phyloP scores from a whole-genome alignment of 148 eudicot genomes.

The Simmondsia chinensis region DNA sequence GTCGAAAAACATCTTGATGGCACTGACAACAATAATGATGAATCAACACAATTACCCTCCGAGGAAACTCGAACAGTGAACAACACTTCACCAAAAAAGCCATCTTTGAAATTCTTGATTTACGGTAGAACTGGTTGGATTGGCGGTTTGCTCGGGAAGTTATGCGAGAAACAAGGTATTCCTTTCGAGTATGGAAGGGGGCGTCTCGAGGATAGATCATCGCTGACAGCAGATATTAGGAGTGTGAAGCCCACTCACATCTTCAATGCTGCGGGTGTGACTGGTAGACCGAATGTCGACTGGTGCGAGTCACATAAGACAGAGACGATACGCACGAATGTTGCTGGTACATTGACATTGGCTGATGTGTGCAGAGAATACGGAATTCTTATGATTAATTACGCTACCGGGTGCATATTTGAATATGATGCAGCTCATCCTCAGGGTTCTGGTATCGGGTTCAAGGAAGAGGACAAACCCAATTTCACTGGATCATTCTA shows the following conservation, averaged over 20 bases:
- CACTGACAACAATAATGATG: slow-evolving; percentile 33
- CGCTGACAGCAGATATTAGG: slow-evolving; percentile 42
- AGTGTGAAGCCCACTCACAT: slow-evolving; percentile 62
- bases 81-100: slow-evolving; percentile 13
- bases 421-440: slow-evolving; percentile 58
- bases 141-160: slow-evolving; percentile 56
- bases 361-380: slow-evolving; percentile 62
- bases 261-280: slow-evolving; percentile 73
- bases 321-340: slow-evolving; percentile 56
- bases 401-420: slow-evolving; percentile 70
- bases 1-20: slow-evolving; percentile 51
- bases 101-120: slow-evolving; percentile 47
- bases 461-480: slow-evolving; percentile 65
- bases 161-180: slow-evolving; percentile 64
- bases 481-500: slow-evolving; percentile 64
- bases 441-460: slow-evolving; percentile 61
- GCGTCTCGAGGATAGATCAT: slow-evolving; percentile 45
- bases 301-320: slow-evolving; percentile 68
- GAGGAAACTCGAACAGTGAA: slow-evolving; percentile 23
- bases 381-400: slow-evolving; percentile 52
- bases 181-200: slow-evolving; percentile 59
- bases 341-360: slow-evolving; percentile 51
- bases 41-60: slow-evolving; percentile 16
- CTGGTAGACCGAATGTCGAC: slow-evolving; percentile 67
- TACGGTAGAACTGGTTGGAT: slow-evolving; percentile 68